phyloP scores from a whole-genome alignment of 495 filamentous ascomycete species.

The Hyaloscypha hepaticicola region DNA sequence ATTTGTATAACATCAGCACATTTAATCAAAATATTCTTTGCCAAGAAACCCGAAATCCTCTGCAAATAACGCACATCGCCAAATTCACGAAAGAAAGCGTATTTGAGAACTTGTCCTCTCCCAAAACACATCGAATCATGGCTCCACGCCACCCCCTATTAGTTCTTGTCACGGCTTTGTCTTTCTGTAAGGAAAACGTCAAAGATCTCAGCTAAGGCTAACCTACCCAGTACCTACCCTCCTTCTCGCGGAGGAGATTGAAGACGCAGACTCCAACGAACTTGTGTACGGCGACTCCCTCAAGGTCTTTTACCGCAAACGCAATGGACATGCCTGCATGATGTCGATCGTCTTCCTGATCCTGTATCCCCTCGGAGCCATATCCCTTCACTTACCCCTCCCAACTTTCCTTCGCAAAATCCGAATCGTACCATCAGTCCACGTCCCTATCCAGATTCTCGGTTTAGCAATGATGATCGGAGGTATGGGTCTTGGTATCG shows the following conservation, averaged over 20 bases:
- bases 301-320: slow-evolving; percentile 11
- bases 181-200: not conserved
- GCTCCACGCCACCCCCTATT: not conserved
- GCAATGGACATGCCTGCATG: slow-evolving; percentile 11
- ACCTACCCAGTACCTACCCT: not conserved
- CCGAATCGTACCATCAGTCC: not conserved
- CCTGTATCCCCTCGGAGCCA: slow-evolving; percentile 12
- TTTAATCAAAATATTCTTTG: no score
- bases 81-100: no score
- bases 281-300: not conserved
- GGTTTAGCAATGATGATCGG: slow-evolving; percentile 9
- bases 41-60: no score
- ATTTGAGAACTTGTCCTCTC: no score
- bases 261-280: not conserved
- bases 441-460: slow-evolving; percentile 10
- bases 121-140: not conserved
- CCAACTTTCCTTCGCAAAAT: not conserved
- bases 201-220: not conserved
- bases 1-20: no score
- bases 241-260: not conserved
- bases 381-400: slow-evolving; percentile 8
- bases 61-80: no score
- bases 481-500: slow-evolving; percentile 3
- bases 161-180: not conserved
- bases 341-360: slow-evolving; percentile 10